phyloP scores from a whole-genome alignment of 257 asterid genomes.

The Misopates orontium region DNA sequence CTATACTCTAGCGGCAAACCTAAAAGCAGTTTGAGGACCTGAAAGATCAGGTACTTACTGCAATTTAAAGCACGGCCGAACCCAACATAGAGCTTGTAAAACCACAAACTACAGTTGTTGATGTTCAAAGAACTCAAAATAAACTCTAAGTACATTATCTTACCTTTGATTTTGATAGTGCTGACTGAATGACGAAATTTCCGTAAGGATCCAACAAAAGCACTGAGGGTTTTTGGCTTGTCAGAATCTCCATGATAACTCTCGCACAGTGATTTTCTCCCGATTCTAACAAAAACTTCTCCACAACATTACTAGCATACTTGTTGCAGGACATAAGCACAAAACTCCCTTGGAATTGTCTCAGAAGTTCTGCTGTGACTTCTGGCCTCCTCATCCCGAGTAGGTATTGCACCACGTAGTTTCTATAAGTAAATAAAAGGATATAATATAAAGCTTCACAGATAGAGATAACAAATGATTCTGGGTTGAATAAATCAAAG shows the following conservation, averaged over 20 bases:
- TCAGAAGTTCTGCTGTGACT: conserved; percentile 40
- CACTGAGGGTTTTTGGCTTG: conserved; percentile 39
- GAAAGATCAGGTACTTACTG: too few species aligned
- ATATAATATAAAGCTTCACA: conserved; percentile 9
- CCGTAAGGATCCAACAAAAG: conserved; percentile 71
- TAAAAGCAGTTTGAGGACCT: too few species aligned
- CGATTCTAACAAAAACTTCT: conserved; percentile 43
- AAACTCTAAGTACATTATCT: background rate
- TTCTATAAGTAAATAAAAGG: conserved; percentile 39
- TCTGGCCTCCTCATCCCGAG: conserved; percentile 48
- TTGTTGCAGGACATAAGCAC: conserved; percentile 59
- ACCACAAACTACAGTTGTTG: too few species aligned
- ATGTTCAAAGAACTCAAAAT: too few species aligned
- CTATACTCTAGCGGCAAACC: too few species aligned
- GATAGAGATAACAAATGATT: background rate
- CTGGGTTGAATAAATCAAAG: conserved; percentile 4
- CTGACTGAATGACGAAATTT: conserved; percentile 75
- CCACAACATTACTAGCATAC: conserved; percentile 80
- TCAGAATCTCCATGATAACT: conserved; percentile 52
- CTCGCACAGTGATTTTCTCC: conserved; percentile 32
- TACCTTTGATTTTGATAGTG: conserved; percentile 55
- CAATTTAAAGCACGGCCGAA: too few species aligned
- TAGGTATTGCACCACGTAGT: conserved; percentile 82
- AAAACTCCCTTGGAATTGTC: conserved; percentile 49
- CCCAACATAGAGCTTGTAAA: too few species aligned